phyloP scores from a whole-genome alignment of 805 yeast species.

The Hanseniaspora lachancei region DNA sequence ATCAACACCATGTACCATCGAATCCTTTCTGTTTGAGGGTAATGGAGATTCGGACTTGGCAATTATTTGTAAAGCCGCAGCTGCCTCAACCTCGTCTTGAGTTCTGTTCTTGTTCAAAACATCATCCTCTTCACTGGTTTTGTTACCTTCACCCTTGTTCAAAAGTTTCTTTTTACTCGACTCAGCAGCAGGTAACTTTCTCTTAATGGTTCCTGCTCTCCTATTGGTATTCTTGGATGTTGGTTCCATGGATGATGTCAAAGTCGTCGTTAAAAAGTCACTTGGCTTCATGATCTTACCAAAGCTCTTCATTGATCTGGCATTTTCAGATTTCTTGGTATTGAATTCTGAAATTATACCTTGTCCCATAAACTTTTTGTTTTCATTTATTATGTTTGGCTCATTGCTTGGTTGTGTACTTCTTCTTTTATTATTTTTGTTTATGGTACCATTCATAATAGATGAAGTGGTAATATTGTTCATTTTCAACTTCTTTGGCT shows the following conservation, averaged over 20 bases:
- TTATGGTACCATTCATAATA: background rate
- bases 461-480: background rate
- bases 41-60: constrained; percentile 10
- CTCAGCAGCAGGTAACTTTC: background rate
- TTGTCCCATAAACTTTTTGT: constrained; percentile 7
- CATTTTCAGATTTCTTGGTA: background rate
- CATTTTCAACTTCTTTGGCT: background rate
- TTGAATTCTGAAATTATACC: constrained; percentile 10
- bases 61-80: constrained; percentile 10
- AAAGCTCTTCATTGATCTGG: background rate
- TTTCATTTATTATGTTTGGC: background rate
- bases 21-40: background rate
- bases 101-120: background rate
- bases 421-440: background rate
- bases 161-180: background rate
- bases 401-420: background rate
- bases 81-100: constrained; percentile 5
- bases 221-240: background rate
- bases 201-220: background rate
- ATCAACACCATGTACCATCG: background rate
- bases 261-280: constrained; percentile 11
- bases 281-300: constrained; percentile 10
- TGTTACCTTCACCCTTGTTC: background rate
- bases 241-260: constrained; percentile 11
- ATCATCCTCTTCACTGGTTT: background rate